phyloP scores from a whole-genome alignment of 495 filamentous ascomycete species.

The Talaromyces proteolyticus region DNA sequence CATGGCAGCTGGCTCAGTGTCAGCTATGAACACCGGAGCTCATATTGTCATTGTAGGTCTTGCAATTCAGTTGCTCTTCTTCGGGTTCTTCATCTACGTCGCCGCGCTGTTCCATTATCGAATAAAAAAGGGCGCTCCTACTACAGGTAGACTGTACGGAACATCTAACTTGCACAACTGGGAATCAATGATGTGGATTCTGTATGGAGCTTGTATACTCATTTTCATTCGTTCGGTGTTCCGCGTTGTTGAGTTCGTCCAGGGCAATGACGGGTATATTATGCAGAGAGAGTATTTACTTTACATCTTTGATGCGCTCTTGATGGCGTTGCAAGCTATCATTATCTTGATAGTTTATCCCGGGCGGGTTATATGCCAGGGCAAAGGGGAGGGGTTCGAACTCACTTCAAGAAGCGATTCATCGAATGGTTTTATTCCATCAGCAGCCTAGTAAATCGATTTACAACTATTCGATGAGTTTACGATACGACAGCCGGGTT shows the following conservation, averaged over 20 bases:
- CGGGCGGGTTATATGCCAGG: neutral
- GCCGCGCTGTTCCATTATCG: constrained; percentile 32
- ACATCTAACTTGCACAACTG: constrained; percentile 26
- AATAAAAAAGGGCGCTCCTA: constrained; percentile 14
- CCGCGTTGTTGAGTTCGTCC: constrained; percentile 53
- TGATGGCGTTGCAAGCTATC: constrained; percentile 41
- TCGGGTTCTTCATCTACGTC: constrained; percentile 34
- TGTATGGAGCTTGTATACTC: constrained; percentile 46
- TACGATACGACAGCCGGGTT: too few species aligned
- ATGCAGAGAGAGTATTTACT: constrained; percentile 50
- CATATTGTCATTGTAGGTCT: constrained; percentile 40
- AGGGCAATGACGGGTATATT: constrained; percentile 47
- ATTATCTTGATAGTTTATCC: neutral
- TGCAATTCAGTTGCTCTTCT: constrained; percentile 35
- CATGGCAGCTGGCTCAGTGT: constrained; percentile 14
- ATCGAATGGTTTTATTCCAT: too few species aligned
- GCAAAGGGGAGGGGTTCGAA: neutral
- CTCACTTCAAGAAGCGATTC: too few species aligned
- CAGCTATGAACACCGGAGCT: constrained; percentile 25
- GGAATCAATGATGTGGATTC: constrained; percentile 40
- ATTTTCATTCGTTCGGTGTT: constrained; percentile 58
- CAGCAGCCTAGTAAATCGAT: too few species aligned
- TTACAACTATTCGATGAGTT: too few species aligned
- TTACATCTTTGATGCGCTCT: constrained; percentile 54
- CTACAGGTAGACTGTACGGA: too few species aligned